Conservation (phyloP, 2,329 filamentous ascomycete species). For the Penicillium sp. region DNA sequence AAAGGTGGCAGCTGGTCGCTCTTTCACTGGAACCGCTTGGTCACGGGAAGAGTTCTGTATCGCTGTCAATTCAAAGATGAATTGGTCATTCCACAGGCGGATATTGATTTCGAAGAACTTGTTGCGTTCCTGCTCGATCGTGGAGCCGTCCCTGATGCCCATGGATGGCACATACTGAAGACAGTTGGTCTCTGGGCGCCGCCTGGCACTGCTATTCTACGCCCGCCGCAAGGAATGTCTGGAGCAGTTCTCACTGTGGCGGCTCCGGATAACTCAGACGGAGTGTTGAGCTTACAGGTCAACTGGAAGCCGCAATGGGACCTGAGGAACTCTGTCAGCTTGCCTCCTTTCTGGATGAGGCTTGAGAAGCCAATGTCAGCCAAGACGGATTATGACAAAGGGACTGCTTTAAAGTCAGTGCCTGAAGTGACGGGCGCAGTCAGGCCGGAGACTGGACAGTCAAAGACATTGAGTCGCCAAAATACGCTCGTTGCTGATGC, state of each 20-base stretch:
- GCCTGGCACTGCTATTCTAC: slow-evolving; percentile 5
- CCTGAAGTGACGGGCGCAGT: not conserved
- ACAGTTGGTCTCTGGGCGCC: slow-evolving; percentile 8
- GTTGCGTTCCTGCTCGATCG: slow-evolving; percentile 9
- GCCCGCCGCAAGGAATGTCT: slow-evolving; percentile 3
- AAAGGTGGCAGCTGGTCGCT: slow-evolving; percentile 9
- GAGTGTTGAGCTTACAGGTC: slow-evolving; percentile 7
- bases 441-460: not conserved
- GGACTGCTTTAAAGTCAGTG: not conserved
- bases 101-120: slow-evolving; percentile 7
- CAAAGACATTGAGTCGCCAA: not conserved
- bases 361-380: not conserved
- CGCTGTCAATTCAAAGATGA: slow-evolving; percentile 10
- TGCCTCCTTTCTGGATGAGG: slow-evolving; percentile 1
- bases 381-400: not conserved
- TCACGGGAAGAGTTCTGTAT: slow-evolving; percentile 7
- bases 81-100: slow-evolving; percentile 6
- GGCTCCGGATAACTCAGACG: slow-evolving; percentile 5
- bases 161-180: slow-evolving; percentile 8
- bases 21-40: slow-evolving; percentile 7
- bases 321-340: not conserved
- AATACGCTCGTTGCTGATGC: not conserved
- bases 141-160: slow-evolving; percentile 6
- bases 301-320: slow-evolving; percentile 1
- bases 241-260: slow-evolving; percentile 3